A percentile compares a stretch with the other conserved stretches of the same genome.
phyloP scores from a whole-genome alignment of 1,139 yeast genomes.

The Diutina mesorugosa region DNA sequence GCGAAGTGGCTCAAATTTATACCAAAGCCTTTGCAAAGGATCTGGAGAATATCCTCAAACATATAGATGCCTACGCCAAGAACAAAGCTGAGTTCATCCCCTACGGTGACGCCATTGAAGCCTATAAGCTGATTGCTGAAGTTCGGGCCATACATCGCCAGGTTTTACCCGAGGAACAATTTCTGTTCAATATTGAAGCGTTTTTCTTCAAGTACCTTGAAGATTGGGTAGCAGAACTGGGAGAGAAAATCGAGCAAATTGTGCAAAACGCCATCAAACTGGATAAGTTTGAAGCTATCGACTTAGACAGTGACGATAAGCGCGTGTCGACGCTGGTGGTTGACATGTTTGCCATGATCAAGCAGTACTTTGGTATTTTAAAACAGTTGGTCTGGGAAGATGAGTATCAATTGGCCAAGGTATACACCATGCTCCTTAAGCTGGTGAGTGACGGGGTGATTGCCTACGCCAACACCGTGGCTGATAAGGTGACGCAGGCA shows the following conservation, averaged over 20 bases:
- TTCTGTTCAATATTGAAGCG: slow-evolving; percentile 46
- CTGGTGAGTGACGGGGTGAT: slow-evolving; percentile 51
- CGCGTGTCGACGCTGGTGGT: slow-evolving; percentile 42
- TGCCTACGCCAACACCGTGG: slow-evolving; percentile 34
- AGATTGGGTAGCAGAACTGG: slow-evolving; percentile 43
- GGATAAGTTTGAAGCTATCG: slow-evolving; percentile 46
- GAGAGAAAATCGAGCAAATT: slow-evolving; percentile 33
- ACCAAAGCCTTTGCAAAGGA: slow-evolving; percentile 38
- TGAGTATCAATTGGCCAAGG: slow-evolving; percentile 44
- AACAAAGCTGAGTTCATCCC: slow-evolving; percentile 27
- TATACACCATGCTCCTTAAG: slow-evolving; percentile 46
- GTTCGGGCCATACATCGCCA: slow-evolving; percentile 42
- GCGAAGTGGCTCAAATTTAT: neutral
- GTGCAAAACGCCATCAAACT: slow-evolving; percentile 41
- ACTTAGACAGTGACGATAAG: slow-evolving; percentile 24
- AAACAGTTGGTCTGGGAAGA: slow-evolving; percentile 51
- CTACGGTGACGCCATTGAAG: slow-evolving; percentile 48
- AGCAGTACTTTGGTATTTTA: slow-evolving; percentile 42
- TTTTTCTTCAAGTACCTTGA: slow-evolving; percentile 47
- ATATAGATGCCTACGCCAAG: slow-evolving; percentile 33
- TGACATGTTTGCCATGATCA: slow-evolving; percentile 55
- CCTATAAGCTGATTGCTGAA: slow-evolving; percentile 44
- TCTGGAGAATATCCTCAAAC: slow-evolving; percentile 44
- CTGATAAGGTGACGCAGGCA: slow-evolving; percentile 37
- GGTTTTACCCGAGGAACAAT: slow-evolving; percentile 21